Evolutionary conservation across 225 moss, liverwort and hornwort genomes (phyloP), one percentile per base, ranked within the genome.

Genomic region (Pseudoscleropodium purum): DNA sequence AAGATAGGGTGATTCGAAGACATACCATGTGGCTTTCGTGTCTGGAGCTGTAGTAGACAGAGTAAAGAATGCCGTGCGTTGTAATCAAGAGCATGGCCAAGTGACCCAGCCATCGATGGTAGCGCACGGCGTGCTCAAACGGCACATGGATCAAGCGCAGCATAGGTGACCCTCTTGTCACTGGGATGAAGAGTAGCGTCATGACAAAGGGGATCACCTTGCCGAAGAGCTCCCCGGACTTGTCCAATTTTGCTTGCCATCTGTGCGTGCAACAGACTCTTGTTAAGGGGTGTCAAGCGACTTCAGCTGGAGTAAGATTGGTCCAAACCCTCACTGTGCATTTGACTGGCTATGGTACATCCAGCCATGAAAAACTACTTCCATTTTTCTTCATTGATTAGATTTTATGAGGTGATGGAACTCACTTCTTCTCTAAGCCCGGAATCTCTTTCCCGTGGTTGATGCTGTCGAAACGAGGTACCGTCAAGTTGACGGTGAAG

Each of bases 71-170:
- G 67, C 91, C 90, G 70, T 93, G 91, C 18, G 64, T 64, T 59
- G 91, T 90, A 51, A 88, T 86, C 39, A 91, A 76, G 75, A 93
- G n/a, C 90, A 94, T 90, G 57, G 89, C 84, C 81, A 94, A 85
- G 84, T 93, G 80, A 36, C 96, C 97, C 60, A 96, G 90, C 96
- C 97, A 97, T 84, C 85, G 88, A 84, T 96, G 97, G 86, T 97
- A 97, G 90, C 94, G 95, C 86, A 97, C 93, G 37, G 95, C 94
- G 52, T 95, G 95, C 84, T 96, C 97, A 85, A 95, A 93, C 18
- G 95, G 94, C 30, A 95, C 92, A 72, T 95, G 92, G 43, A 94
- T 83, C 83, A 93, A 89, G 37, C 93, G 90, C 84, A 95, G 69
- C 36, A 96, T 93, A 26, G 96, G 89, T 31, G 96, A 96, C 14